Evolutionary conservation across 139 green algal genomes (phyloP).

Genomic region (Chlorella sp.): DNA sequence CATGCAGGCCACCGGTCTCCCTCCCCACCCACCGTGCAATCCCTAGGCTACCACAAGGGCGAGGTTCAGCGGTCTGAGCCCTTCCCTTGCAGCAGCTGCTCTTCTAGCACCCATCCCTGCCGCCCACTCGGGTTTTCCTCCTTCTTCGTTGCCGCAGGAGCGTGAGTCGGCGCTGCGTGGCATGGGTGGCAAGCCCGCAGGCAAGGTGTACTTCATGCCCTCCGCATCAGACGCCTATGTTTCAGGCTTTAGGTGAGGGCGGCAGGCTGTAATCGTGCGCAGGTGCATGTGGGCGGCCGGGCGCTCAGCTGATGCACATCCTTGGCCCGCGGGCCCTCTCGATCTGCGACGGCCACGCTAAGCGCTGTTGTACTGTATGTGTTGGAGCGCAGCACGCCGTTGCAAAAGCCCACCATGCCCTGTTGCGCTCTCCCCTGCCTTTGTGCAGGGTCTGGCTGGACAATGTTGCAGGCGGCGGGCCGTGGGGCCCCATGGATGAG

Average conservation of each 20-base stretch:
- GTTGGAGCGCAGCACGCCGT: too few species aligned
- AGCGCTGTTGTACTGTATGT: too few species aligned
- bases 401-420: background rate
- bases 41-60: too few species aligned
- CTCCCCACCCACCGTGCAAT: background rate
- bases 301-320: too few species aligned
- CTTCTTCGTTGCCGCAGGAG: slow-evolving; percentile 18
- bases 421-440: background rate
- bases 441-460: slow-evolving; percentile 41
- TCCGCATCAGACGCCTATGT: slow-evolving; percentile 51
- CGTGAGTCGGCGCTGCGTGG: slow-evolving; percentile 33
- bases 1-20: background rate
- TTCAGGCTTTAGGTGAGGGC: slow-evolving; percentile 34
- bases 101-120: background rate
- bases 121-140: background rate
- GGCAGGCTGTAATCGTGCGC: too few species aligned
- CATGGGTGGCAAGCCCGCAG: slow-evolving; percentile 38
- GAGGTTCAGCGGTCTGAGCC: too few species aligned
- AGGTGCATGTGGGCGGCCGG: too few species aligned
- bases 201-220: slow-evolving; percentile 59
- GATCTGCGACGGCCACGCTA: too few species aligned
- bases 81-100: too few species aligned
- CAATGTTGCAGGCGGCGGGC: slow-evolving; percentile 43
- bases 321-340: too few species aligned
- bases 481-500: slow-evolving; percentile 50